Percentiles rank a stretch among this genome's conserved stretches.
These are phyloP conservation scores for Globisporangium carolinianum DNA, from an alignment of 352 stramenopile species.

Conservation along the genomic window DNA sequence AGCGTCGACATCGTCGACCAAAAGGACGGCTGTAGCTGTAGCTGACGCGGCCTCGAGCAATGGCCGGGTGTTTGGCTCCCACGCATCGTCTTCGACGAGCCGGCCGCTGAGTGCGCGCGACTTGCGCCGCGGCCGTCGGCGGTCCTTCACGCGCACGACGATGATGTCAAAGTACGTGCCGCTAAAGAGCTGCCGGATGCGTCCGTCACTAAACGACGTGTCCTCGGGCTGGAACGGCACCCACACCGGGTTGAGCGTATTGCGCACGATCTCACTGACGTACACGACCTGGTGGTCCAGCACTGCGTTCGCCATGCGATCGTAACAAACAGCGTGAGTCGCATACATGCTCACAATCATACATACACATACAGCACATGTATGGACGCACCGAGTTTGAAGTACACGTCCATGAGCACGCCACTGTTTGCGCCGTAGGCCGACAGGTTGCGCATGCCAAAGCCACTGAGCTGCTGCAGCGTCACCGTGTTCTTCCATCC, in stretches of 20 bases:
- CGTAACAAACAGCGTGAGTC: background rate
- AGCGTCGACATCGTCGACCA: conserved; percentile 23
- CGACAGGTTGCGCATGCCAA: conserved; percentile 77
- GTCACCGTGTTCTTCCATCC: conserved; percentile 33
- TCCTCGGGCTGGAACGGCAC: conserved; percentile 63
- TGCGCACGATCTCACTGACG: conserved; percentile 60
- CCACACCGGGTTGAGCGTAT: conserved; percentile 78
- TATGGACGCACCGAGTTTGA: conserved; percentile 48
- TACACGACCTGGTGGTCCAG: conserved; percentile 64
- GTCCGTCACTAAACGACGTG: conserved; percentile 15
- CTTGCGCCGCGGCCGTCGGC: conserved; percentile 37
- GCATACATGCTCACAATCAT: too few species aligned
- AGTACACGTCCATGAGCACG: conserved; percentile 65
- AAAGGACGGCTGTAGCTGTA: conserved; percentile 22
- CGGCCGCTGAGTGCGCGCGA: conserved; percentile 33
- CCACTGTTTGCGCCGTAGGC: conserved; percentile 33
- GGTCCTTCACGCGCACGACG: conserved; percentile 58
- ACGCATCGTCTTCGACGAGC: conserved; percentile 33
- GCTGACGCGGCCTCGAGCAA: conserved; percentile 22
- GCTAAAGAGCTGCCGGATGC: conserved; percentile 30
- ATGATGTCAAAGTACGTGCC: conserved; percentile 56
- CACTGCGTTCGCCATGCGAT: conserved; percentile 21
- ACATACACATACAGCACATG: background rate
- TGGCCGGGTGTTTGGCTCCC: conserved; percentile 33
- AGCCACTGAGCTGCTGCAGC: conserved; percentile 66